Evolutionary conservation across 352 stramenopile species (phyloP), one percentile per base, ranked within the genome.

Genomic region (Globisporangium parvum): DNA sequence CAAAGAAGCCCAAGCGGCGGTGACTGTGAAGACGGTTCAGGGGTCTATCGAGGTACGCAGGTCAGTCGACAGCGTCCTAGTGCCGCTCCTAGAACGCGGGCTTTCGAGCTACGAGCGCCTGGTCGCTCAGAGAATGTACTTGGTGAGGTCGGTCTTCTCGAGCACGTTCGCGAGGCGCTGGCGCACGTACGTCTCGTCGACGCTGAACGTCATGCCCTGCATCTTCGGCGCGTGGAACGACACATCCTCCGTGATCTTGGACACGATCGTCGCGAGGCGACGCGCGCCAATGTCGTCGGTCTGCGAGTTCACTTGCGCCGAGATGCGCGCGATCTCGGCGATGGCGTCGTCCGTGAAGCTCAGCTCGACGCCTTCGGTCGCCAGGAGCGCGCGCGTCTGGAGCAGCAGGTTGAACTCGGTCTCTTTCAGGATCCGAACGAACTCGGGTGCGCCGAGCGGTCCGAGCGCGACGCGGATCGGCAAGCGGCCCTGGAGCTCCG

Each of bases 211-310:
- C 57, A 87, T 67, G 39, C 78, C 78, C 45, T 73, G 73, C 77
- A 94, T 88, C 63, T 98, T 93, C 6, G 96, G 86, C 8, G 96
- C 93, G 59, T 98, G 84, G 73, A 99, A 99, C 55, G 90, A 98
- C 26, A 99, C 95, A 47, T 98, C 88, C 71, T 99, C 97, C 55
- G 98, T 96, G 57, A 99, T 97, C 57, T 97, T 92, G 71, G 98
- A 97, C 65, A 99, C 75, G 59, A 93, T 87, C 18, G 97, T 99
- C 65, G 98, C 95, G 46, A 99, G 78, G 46, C 97, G 88, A 39
- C 97, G 78, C 15, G 97, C 97, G 47, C 97, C 97, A 67, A 99
- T 99, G 77, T 99, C 98, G 73, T 98, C 94, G 3, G 97, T 95
- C 47, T 95, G 96, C 48, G 91, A 88, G 75, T 98, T 98, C 53